phyloP scores from a whole-genome alignment of 2,329 filamentous ascomycete species.

The Clarireedia monteithiana region DNA sequence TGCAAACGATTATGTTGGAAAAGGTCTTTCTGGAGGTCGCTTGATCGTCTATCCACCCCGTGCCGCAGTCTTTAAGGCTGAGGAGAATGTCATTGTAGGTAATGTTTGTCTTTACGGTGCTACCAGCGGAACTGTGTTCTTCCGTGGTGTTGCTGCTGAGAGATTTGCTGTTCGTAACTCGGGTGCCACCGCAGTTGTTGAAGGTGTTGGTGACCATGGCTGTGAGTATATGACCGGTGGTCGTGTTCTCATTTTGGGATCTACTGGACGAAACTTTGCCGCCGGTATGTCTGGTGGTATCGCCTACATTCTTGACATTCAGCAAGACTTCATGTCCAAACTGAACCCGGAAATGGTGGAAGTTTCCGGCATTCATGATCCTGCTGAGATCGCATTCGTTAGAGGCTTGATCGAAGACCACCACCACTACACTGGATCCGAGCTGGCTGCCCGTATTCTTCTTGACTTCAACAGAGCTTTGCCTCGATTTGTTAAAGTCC shows the following conservation, averaged over 20 bases:
- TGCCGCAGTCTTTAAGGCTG: slow-evolving; percentile 85
- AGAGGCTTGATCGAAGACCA: slow-evolving; percentile 92
- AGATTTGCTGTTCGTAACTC: slow-evolving; percentile 96
- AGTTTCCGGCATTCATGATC: slow-evolving; percentile 74
- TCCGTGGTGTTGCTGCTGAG: slow-evolving; percentile 93
- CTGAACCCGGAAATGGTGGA: slow-evolving; percentile 98
- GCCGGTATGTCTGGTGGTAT: slow-evolving; percentile 99
- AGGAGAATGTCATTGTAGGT: slow-evolving; percentile 89
- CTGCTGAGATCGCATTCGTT: slow-evolving; percentile 80
- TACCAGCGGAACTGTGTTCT: slow-evolving; percentile 85
- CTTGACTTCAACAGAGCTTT: slow-evolving; percentile 93
- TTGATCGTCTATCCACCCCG: slow-evolving; percentile 91
- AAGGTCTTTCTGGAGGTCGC: slow-evolving; percentile 87
- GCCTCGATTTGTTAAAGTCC: slow-evolving; percentile 83
- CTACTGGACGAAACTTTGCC: slow-evolving; percentile 92
- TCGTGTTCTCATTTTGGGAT: slow-evolving; percentile 77
- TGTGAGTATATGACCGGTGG: slow-evolving; percentile 99
- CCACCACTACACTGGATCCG: slow-evolving; percentile 94
- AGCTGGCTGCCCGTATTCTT: slow-evolving; percentile 84
- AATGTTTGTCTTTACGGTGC: slow-evolving; percentile 95
- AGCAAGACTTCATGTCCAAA: slow-evolving; percentile 84
- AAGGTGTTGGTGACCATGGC: slow-evolving; percentile 91
- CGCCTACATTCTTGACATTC: slow-evolving; percentile 85
- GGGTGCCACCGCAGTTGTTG: slow-evolving; percentile 89
- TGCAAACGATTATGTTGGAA: slow-evolving; percentile 93